phyloP scores from a whole-genome alignment of 768 basidiomycete genomes.

The Trametes cinnabarina region DNA sequence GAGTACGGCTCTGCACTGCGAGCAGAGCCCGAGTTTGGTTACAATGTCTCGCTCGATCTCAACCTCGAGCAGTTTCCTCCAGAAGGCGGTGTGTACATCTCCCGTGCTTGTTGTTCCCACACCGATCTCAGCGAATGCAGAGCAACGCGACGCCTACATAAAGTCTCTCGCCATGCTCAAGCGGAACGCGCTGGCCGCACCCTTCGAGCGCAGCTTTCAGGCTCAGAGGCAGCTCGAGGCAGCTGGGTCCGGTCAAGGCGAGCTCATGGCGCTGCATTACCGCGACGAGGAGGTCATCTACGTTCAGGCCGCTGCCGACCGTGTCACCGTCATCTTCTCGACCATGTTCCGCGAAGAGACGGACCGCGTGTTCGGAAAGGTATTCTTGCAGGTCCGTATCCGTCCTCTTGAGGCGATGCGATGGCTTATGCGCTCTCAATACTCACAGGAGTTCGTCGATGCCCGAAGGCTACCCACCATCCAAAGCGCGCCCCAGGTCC shows the following conservation, averaged over 20 bases:
- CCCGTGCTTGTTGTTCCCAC: neutral
- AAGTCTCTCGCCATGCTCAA: conserved; percentile 83
- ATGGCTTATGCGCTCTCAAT: neutral
- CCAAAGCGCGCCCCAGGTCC: conserved; percentile 95
- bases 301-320: conserved; percentile 87
- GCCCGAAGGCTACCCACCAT: conserved; percentile 90
- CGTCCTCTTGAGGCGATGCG: conserved; percentile 13
- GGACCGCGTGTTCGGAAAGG: conserved; percentile 93
- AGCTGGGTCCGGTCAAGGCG: conserved; percentile 63
- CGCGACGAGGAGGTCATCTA: conserved; percentile 98
- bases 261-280: conserved; percentile 91
- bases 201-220: conserved; percentile 86
- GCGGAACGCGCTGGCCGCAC: conserved; percentile 91
- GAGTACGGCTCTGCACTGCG: conserved; percentile 80
- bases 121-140: conserved; percentile 41
- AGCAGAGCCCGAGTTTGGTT: conserved; percentile 76
- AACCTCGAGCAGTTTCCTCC: conserved; percentile 84
- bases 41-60: conserved; percentile 82
- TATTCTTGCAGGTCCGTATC: conserved; percentile 84
- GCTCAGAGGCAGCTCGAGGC: conserved; percentile 82
- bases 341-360: conserved; percentile 97
- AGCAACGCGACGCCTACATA: conserved; percentile 76
- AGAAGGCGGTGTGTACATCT: conserved; percentile 61
- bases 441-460: conserved; percentile 90
- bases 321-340: conserved; percentile 96